Conservation (phyloP, 495 filamentous ascomycete species). For the Thozetella sp. region DNA sequence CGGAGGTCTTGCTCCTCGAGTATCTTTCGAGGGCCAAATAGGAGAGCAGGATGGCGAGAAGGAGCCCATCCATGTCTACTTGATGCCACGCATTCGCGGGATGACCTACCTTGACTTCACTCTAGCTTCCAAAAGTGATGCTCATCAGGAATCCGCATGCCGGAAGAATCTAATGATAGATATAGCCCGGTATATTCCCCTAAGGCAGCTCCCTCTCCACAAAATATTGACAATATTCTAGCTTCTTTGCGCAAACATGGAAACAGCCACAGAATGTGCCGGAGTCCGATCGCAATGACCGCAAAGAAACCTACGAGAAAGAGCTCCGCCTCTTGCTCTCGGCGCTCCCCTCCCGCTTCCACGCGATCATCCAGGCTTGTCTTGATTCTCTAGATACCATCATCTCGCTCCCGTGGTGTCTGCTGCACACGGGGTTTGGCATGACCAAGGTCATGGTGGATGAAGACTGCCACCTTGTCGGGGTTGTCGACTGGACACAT, state of each 20-base stretch:
- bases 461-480: slow-evolving; percentile 32
- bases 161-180: slow-evolving; percentile 30
- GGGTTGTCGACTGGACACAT: slow-evolving; percentile 45
- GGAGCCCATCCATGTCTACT: slow-evolving; percentile 36
- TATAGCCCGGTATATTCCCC: slow-evolving; percentile 21
- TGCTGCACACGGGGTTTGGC: slow-evolving; percentile 38
- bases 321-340: slow-evolving; percentile 28
- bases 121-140: slow-evolving; percentile 32
- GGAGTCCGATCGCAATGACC: slow-evolving; percentile 18
- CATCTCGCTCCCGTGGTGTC: slow-evolving; percentile 39
- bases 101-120: slow-evolving; percentile 37
- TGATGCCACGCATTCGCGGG: slow-evolving; percentile 36
- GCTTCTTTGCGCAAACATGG: slow-evolving; percentile 37
- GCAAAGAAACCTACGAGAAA: slow-evolving; percentile 20
- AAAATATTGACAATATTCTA: neutral
- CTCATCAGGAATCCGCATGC: slow-evolving; percentile 26
- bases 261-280: slow-evolving; percentile 28
- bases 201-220: slow-evolving; percentile 9
- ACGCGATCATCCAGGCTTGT: slow-evolving; percentile 27
- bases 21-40: slow-evolving; percentile 34
- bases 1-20: slow-evolving; percentile 27
- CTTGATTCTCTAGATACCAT: slow-evolving; percentile 28
- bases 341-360: slow-evolving; percentile 36
- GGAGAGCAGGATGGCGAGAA: slow-evolving; percentile 28
- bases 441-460: slow-evolving; percentile 40